Base-by-base conservation (phyloP, 1,284 basidiomycete genomes). In the Irpex lacteus region DNA sequence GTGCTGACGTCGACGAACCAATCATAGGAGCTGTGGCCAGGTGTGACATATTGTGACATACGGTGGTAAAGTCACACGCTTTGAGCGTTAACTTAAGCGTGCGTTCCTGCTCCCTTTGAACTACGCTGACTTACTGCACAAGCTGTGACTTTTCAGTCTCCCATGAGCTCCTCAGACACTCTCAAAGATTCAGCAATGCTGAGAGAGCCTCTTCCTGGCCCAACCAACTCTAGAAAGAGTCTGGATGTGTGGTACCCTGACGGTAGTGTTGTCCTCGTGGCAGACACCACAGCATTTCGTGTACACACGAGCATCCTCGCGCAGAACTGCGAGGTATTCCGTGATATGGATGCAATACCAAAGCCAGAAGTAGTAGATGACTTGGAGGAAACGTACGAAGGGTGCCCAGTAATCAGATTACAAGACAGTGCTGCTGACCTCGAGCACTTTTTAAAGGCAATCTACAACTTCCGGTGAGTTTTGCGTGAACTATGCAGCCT, bases 401-500 rank as follows among this genome's bases (percentile, higher is more conserved):
- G 61, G 4, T 67, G 65, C 50, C 70, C 66, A 8, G 60, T 72
- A 26, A 37, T 71, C 6, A 61, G 63, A 11, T 19, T 72, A 63
- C 61, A 66, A 19, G 71, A 72, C 64, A 49, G 63, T 5, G 59
- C 68, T 15, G 53, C 19, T 9, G 70, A 71, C 49, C 34, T 72
- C 5, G 63, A 60, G 13, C 66, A 70, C 50, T 70, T 72, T 49
- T 60, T 72, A 59, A 66, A 68, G 52, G 52, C 67, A 0, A 66
- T 71, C 19, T 73, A 73, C 53, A 67, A 71, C 38, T 67, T 69
- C 49, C 59, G 63, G 72, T 72, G 52, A 21, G 72, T 65, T 53
- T 19, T 11, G 54, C 54, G 4, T 15, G 18, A 52, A 40, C 11
- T 3, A 47, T 40, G 26, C n/a, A 52, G 26, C 55, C 21, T 34